Percentiles rank a stretch among this genome's conserved stretches.
phyloP scores from a whole-genome alignment of 2,329 filamentous ascomycete genomes.

The Chaetoscypha palmicola region DNA sequence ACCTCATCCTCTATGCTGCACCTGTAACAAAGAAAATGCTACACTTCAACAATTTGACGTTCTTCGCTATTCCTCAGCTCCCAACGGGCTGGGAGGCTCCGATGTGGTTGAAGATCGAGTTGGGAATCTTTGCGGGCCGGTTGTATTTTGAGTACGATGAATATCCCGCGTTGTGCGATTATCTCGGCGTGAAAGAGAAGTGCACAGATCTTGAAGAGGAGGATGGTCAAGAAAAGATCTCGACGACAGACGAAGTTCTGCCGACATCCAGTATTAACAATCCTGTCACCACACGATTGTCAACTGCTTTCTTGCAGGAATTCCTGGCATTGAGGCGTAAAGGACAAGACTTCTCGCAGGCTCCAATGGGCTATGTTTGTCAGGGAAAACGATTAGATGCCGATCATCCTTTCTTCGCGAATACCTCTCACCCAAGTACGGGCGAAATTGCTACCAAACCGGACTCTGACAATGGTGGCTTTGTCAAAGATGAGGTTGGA shows the following conservation, averaged over 20 bases:
- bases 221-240: not conserved
- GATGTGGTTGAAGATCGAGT: conserved; percentile 46
- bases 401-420: conserved; percentile 46
- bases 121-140: conserved; percentile 54
- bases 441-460: too few species aligned
- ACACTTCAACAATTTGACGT: conserved; percentile 48
- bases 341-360: conserved; percentile 50
- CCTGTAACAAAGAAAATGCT: conserved; percentile 55
- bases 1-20: conserved; percentile 51
- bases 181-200: conserved; percentile 9
- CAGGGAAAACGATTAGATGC: conserved; percentile 36
- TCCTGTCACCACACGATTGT: not conserved
- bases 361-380: conserved; percentile 44
- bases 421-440: too few species aligned
- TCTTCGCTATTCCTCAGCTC: conserved; percentile 44
- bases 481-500: too few species aligned
- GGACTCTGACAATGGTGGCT: too few species aligned
- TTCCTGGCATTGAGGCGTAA: conserved; percentile 49
- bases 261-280: not conserved
- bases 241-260: not conserved
- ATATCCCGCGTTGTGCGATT: conserved; percentile 32
- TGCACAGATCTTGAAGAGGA: conserved; percentile 8
- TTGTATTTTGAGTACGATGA: conserved; percentile 52
- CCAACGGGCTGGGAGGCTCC: conserved; percentile 38
- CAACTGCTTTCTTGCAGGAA: conserved; percentile 44